These are phyloP conservation scores for Acacia concinna DNA, from an alignment of 331 rosid species.

Conservation along the genomic window DNA sequence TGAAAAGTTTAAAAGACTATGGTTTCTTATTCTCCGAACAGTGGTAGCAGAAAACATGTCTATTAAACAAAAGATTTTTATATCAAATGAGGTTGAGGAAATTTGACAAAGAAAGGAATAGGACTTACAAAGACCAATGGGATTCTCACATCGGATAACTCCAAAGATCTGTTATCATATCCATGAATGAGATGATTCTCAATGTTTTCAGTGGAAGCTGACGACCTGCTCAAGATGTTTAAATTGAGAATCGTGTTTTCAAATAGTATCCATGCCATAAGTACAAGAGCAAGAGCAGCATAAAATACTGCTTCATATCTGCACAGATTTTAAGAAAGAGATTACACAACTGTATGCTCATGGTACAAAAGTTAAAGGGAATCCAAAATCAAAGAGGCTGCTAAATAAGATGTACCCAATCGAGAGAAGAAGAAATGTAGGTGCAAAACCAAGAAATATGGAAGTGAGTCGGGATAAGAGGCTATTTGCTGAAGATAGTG, in stretches of 20 bases:
- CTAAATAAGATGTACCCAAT: conserved; percentile 63
- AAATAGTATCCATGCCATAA: conserved; percentile 85
- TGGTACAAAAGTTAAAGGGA: conserved; percentile 2
- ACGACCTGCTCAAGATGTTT: conserved; percentile 44
- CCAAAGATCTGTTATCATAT: conserved; percentile 61
- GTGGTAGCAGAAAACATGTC: not conserved
- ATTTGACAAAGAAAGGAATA: conserved; percentile 20
- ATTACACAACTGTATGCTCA: not conserved
- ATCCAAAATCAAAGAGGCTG: conserved; percentile 11
- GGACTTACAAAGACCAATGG: conserved; percentile 76
- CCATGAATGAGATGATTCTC: conserved; percentile 45
- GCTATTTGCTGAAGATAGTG: conserved; percentile 69
- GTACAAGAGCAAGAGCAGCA: conserved; percentile 77
- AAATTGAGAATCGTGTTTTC: conserved; percentile 71
- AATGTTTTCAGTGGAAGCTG: conserved; percentile 41
- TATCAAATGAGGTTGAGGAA: conserved; percentile 17
- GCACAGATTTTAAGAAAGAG: conserved; percentile 37
- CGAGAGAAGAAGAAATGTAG: conserved; percentile 86
- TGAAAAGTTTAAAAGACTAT: not conserved
- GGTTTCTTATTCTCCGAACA: not conserved
- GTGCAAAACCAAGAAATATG: conserved; percentile 89
- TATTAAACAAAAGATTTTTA: conserved; percentile 1
- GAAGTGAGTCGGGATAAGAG: conserved; percentile 80
- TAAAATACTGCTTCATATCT: conserved; percentile 91
- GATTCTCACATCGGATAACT: conserved; percentile 75